These are phyloP conservation scores for Sclerotinia subarctica DNA, from an alignment of 2,329 filamentous ascomycete species.

Conservation along the genomic window DNA sequence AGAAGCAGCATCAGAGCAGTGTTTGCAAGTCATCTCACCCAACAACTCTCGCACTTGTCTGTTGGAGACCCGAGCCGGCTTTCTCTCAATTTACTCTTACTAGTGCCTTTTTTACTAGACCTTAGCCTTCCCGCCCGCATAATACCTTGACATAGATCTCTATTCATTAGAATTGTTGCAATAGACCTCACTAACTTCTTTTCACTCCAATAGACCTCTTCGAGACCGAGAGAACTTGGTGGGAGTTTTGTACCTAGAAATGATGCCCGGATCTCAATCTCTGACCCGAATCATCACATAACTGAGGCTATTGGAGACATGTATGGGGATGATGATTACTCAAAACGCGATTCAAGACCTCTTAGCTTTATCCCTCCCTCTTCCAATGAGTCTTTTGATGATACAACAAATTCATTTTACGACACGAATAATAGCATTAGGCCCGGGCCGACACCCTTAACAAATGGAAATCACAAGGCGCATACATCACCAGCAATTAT, in stretches of 20 bases:
- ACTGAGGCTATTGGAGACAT: constrained; percentile 73
- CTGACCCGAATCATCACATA: constrained; percentile 71
- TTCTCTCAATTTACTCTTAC: constrained; percentile 4
- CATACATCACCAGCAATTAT: constrained; percentile 37
- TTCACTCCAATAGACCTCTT: constrained; percentile 36
- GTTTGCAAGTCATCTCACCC: background rate
- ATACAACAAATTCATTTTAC: constrained; percentile 30
- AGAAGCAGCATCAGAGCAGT: background rate
- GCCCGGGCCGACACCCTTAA: constrained; percentile 30
- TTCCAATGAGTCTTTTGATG: constrained; percentile 43
- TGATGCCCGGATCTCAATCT: constrained; percentile 45
- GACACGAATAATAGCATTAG: constrained; percentile 27
- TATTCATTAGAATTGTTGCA: background rate
- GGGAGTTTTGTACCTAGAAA: constrained; percentile 39
- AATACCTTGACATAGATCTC: background rate
- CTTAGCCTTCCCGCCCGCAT: background rate
- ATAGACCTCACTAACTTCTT: constrained; percentile 29
- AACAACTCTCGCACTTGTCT: background rate
- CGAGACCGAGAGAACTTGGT: constrained; percentile 39
- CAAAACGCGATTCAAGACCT: constrained; percentile 53
- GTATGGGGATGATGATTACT: constrained; percentile 60
- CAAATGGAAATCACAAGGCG: constrained; percentile 35
- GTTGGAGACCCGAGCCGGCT: background rate
- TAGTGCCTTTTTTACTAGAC: background rate
- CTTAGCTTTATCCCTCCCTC: constrained; percentile 54